phyloP scores from a whole-genome alignment of 164 flowering plant genomes.

The Akebia trifoliata region DNA sequence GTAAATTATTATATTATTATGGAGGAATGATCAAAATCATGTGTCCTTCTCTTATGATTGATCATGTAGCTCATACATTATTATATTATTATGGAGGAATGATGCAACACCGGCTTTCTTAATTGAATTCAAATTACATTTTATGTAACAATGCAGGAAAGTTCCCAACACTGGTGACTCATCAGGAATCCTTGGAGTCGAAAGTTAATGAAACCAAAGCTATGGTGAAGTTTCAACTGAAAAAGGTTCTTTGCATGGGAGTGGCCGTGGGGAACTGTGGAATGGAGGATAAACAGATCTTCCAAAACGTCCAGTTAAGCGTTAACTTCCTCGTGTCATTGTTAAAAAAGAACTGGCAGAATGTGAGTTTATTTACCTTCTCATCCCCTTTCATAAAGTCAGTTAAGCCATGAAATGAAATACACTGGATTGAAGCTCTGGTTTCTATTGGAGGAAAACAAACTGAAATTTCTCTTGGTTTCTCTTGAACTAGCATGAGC shows the following conservation, averaged over 20 bases:
- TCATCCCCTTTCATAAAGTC: not conserved
- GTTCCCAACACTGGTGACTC: conserved; percentile 69
- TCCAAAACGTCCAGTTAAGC: conserved; percentile 66
- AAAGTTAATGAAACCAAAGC: conserved; percentile 73
- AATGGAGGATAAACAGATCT: conserved; percentile 82
- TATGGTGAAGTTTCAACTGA: conserved; percentile 65
- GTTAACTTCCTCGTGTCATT: conserved; percentile 65
- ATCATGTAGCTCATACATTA: too few relatives aligned
- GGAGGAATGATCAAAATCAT: too few relatives aligned
- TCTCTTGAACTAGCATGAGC: too few relatives aligned
- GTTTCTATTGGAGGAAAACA: not conserved
- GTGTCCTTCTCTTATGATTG: too few relatives aligned
- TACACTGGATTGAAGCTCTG: not conserved
- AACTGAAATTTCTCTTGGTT: too few relatives aligned
- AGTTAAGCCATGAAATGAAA: not conserved
- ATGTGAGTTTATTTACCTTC: conserved; percentile 42
- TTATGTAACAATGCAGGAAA: conserved; percentile 41
- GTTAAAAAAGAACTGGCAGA: conserved; percentile 78
- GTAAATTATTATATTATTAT: too few relatives aligned
- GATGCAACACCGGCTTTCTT: too few relatives aligned
- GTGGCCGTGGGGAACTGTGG: conserved; percentile 65
- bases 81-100: too few relatives aligned
- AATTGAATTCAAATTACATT: too few relatives aligned
- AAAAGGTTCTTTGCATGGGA: conserved; percentile 84
- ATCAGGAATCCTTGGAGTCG: conserved; percentile 64